Conservation (phyloP, 768 basidiomycete species). For the Coprinopsis strossmayeri region DNA sequence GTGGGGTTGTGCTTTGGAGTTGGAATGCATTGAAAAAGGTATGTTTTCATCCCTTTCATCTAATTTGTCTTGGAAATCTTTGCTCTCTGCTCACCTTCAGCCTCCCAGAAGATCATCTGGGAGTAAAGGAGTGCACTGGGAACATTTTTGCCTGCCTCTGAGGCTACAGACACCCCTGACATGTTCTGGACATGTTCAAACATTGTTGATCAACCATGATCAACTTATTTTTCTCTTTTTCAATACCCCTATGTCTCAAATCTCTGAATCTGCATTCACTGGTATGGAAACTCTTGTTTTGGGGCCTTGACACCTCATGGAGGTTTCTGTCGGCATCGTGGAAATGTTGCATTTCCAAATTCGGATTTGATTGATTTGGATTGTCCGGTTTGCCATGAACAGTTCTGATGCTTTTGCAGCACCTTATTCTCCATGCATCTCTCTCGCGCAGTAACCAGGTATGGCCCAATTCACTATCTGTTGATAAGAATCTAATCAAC, state of each 20-base stretch:
- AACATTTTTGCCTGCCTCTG: too few relatives aligned
- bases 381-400: not conserved
- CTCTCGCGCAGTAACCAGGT: not conserved
- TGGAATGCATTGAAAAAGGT: conserved; percentile 26
- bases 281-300: too few relatives aligned
- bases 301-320: too few relatives aligned
- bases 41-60: not conserved
- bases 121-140: not conserved
- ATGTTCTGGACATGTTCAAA: too few relatives aligned
- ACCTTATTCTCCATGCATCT: not conserved
- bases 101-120: not conserved
- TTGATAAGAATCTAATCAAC: not conserved
- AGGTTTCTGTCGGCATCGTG: too few relatives aligned
- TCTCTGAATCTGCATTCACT: too few relatives aligned
- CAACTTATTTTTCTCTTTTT: too few relatives aligned
- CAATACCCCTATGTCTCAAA: too few relatives aligned
- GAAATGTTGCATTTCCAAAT: too few relatives aligned
- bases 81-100: not conserved
- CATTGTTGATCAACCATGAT: too few relatives aligned
- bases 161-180: too few relatives aligned
- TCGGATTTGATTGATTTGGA: too few relatives aligned
- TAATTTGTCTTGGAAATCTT: not conserved
- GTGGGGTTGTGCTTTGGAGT: conserved; percentile 17
- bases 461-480: not conserved
- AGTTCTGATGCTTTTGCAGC: not conserved